phyloP scores from a whole-genome alignment of 164 flowering plant genomes.

The Euptelea pleiosperma region DNA sequence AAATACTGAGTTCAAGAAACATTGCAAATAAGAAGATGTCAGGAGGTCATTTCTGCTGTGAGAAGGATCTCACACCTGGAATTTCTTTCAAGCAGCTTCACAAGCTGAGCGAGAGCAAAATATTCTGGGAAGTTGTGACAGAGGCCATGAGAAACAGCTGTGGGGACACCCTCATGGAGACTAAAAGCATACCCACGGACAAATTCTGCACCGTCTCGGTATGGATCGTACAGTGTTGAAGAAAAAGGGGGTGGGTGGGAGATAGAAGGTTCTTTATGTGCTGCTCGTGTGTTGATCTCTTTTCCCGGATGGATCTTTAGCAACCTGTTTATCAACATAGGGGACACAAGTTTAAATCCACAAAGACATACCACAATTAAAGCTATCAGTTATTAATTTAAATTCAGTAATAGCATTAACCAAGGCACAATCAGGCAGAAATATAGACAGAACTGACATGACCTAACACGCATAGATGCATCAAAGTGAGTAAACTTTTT shows the following conservation, averaged over 20 bases:
- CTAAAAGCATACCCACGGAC: conserved; percentile 80
- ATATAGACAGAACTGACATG: too few species aligned
- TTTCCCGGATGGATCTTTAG: conserved; percentile 59
- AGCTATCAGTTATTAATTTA: too few species aligned
- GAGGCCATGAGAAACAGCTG: conserved; percentile 71
- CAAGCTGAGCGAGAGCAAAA: conserved; percentile 77
- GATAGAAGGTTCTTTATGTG: conserved; percentile 61
- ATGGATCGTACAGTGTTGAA: conserved; percentile 80
- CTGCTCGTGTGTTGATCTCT: conserved; percentile 69
- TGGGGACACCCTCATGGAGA: conserved; percentile 63
- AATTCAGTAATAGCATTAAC: too few species aligned
- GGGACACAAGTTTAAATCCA: too few species aligned
- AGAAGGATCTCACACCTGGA: too few species aligned
- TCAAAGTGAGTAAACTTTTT: too few species aligned
- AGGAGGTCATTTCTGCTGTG: neutral
- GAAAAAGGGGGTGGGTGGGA: conserved; percentile 71
- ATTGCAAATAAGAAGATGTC: too few species aligned
- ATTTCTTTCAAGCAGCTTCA: conserved; percentile 68
- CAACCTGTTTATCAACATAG: conserved; percentile 48
- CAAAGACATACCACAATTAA: neutral
- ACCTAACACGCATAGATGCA: too few species aligned
- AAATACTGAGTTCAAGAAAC: too few species aligned
- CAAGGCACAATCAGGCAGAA: too few species aligned
- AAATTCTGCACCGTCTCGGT: conserved; percentile 62
- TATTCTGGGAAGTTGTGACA: conserved; percentile 76